These are phyloP conservation scores for Rhizodiscina lignyota DNA, from an alignment of 495 filamentous ascomycete species.

Conservation along the genomic window DNA sequence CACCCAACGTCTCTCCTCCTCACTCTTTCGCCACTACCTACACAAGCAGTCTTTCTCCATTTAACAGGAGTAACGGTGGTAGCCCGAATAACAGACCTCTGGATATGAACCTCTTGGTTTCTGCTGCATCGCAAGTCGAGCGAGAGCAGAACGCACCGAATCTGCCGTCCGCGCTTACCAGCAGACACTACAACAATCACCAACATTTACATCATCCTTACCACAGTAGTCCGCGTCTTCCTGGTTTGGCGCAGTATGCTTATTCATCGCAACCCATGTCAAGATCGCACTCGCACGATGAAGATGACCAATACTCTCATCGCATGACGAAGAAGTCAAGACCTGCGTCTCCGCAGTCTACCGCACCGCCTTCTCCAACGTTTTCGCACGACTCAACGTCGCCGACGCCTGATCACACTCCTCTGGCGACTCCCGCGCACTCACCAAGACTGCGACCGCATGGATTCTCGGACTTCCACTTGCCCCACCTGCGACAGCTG, in stretches of 20 bases:
- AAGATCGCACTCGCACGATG: slow-evolving; percentile 77
- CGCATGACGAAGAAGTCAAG: slow-evolving; percentile 72
- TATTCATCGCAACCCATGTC: slow-evolving; percentile 64
- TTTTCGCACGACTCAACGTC: slow-evolving; percentile 95
- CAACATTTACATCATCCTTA: slow-evolving; percentile 14
- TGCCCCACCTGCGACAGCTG: slow-evolving; percentile 79
- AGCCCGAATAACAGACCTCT: not conserved
- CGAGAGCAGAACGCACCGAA: slow-evolving; percentile 49
- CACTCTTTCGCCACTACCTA: slow-evolving; percentile 54
- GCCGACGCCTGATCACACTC: slow-evolving; percentile 92
- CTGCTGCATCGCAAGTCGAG: slow-evolving; percentile 78
- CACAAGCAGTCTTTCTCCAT: too few species aligned
- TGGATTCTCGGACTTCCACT: slow-evolving; percentile 46
- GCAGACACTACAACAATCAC: slow-evolving; percentile 28
- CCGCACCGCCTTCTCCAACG: slow-evolving; percentile 90
- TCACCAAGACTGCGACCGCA: slow-evolving; percentile 79
- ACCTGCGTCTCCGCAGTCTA: slow-evolving; percentile 86
- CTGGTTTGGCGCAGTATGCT: slow-evolving; percentile 70
- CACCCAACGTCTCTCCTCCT: slow-evolving; percentile 90
- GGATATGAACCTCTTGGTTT: slow-evolving; percentile 54
- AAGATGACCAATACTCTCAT: slow-evolving; percentile 52
- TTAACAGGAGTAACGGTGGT: not conserved
- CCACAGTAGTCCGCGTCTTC: slow-evolving; percentile 27
- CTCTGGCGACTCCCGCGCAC: slow-evolving; percentile 86
- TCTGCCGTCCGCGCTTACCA: slow-evolving; percentile 33